Base-by-base conservation (phyloP, 2,329 filamentous ascomycete genomes). In the Alternaria sp. region DNA sequence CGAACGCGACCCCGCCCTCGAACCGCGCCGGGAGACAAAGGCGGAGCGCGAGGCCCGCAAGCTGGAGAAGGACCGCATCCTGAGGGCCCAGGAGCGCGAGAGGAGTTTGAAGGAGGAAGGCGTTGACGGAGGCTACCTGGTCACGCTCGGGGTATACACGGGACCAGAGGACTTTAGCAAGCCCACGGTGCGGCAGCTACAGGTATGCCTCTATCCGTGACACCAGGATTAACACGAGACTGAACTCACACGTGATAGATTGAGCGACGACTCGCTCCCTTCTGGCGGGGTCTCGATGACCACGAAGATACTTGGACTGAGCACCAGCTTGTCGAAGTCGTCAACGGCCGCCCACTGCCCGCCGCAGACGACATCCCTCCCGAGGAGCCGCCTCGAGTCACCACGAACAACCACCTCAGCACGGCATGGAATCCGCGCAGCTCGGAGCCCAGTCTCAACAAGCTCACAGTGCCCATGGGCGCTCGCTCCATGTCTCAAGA, bases 161-260 rank as follows among this genome's bases (percentile, higher is more conserved):
- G 94, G 95, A 0, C 84, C 89, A 1, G 96, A 99, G 81, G 96
- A 99, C 81, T 99, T 95, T 78, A 97, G 89, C 84, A 98, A 98
- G 80, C 83, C 87, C 18, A 84, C 93, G 51, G 95, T 98, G 60
- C 89, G 96, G 70, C 94, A 97, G 78, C 83, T 99, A 59, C 95
- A 96, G 90, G 94, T 97, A 86, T 75, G 71, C 82, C 73, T 28
- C 49, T 26, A 63, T 41, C 5, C n/a, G 37, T 20, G 14, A 50
- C n/a, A 25, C 10, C 2, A 41, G 56, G 41, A 58, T 69, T 12
- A 3, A 37, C 14, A 28, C 10, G 3, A 41, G 56, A 59, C 71
- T 23, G 21, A 26, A 53, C 65, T 72, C 58, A 73, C 64, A 67
- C 20, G 33, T 43, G 43, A n/a, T 75, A 98, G 95, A 94, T 99